phyloP scores from a whole-genome alignment of 768 basidiomycete genomes.

The Rossbeevera mucosa region DNA sequence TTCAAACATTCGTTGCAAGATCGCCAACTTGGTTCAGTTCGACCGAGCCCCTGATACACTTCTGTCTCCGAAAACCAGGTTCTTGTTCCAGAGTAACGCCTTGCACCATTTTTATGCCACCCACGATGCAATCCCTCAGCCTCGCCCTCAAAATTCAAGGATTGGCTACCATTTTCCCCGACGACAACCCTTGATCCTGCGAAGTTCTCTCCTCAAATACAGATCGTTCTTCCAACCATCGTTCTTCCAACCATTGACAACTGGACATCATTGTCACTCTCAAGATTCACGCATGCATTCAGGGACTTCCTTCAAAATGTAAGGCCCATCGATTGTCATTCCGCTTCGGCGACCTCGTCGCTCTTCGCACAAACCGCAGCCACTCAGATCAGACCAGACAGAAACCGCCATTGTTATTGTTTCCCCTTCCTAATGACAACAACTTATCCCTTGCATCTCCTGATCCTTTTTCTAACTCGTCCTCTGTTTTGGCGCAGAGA shows the following conservation, averaged over 20 bases:
- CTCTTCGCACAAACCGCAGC: background rate
- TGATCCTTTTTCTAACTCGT: constrained; percentile 11
- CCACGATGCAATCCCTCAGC: background rate
- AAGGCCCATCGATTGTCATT: background rate
- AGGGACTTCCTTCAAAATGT: background rate
- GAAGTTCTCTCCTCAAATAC: background rate
- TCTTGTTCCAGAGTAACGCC: background rate
- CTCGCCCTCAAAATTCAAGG: background rate
- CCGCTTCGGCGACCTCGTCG: background rate
- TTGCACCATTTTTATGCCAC: too few species aligned
- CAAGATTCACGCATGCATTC: constrained; percentile 4
- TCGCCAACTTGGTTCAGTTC: background rate
- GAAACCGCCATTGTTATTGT: background rate
- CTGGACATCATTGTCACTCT: background rate
- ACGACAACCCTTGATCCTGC: background rate
- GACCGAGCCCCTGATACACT: background rate
- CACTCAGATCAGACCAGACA: background rate
- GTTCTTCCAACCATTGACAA: too few species aligned
- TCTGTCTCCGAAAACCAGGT: background rate
- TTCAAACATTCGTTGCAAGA: background rate
- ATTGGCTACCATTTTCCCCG: background rate
- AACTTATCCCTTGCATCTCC: background rate
- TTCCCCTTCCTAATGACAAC: background rate
- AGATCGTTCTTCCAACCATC: background rate
- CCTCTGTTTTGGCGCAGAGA: constrained; percentile 14